A percentile compares a stretch with the other conserved stretches of the same genome.
Conservation (phyloP, 805 yeast species). For the Lipomyces yamadae region DNA sequence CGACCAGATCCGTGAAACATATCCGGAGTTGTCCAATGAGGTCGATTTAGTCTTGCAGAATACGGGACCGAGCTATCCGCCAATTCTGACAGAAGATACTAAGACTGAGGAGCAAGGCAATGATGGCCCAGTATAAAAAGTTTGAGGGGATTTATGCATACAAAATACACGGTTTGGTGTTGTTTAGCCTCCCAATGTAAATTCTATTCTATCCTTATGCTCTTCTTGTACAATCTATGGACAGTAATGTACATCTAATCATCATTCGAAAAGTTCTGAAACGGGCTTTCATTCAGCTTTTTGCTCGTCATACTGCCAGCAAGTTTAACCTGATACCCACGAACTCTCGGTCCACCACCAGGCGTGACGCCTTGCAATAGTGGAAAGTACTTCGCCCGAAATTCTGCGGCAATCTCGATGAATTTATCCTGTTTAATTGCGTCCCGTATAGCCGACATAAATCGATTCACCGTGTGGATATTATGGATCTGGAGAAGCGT, state of each 20-base stretch:
- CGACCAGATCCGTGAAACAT: conserved; percentile 70
- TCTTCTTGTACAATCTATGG: background rate
- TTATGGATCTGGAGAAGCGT: conserved; percentile 51
- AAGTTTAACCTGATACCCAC: conserved; percentile 38
- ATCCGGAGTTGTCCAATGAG: conserved; percentile 69
- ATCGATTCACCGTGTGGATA: conserved; percentile 40
- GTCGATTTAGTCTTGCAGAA: conserved; percentile 47
- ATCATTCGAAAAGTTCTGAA: conserved; percentile 7
- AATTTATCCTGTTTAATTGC: conserved; percentile 45
- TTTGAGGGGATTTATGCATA: too few relatives aligned
- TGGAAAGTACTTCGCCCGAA: conserved; percentile 24
- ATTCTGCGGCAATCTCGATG: conserved; percentile 32
- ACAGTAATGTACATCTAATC: background rate
- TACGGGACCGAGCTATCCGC: conserved; percentile 21
- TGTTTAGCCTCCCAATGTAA: background rate
- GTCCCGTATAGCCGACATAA: conserved; percentile 44
- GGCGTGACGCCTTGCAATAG: conserved; percentile 13
- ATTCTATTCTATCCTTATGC: background rate
- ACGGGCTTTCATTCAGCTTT: conserved; percentile 32
- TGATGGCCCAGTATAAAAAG: background rate
- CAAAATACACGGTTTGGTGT: too few relatives aligned
- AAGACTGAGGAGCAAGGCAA: background rate
- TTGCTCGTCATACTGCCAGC: conserved; percentile 21
- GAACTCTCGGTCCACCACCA: conserved; percentile 31
- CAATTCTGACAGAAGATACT: background rate